A percentile compares a stretch with the other conserved stretches of the same genome.
phyloP scores from a whole-genome alignment of 192 early-diverging fungal species.

The Geranomyces variabilis region DNA sequence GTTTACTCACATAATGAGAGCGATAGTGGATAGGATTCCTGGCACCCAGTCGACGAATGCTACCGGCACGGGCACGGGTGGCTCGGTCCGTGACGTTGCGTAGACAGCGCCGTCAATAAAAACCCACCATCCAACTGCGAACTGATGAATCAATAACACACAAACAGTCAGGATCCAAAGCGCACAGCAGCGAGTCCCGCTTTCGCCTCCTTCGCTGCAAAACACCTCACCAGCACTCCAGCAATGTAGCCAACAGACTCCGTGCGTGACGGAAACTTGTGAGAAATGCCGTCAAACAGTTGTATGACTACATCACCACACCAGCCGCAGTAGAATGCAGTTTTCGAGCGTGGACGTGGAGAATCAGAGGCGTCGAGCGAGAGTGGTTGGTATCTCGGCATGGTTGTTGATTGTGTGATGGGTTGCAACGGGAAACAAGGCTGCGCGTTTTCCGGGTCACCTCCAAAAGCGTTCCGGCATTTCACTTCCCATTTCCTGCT shows the following conservation, averaged over 20 bases:
- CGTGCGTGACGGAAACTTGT: constrained; percentile 28
- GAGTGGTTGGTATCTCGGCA: constrained; percentile 20
- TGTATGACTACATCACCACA: constrained; percentile 16
- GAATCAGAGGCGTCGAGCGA: constrained; percentile 17
- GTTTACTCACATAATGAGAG: constrained; percentile 48
- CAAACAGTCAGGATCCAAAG: background rate
- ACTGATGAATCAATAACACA: constrained; percentile 17
- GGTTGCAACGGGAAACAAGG: no score
- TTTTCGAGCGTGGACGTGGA: constrained; percentile 49
- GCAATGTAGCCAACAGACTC: constrained; percentile 44
- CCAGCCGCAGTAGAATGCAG: constrained; percentile 38
- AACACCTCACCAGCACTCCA: constrained; percentile 31
- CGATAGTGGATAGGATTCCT: constrained; percentile 52
- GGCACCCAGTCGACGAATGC: constrained; percentile 58
- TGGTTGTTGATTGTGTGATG: background rate
- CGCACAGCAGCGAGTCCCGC: background rate
- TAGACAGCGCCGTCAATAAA: constrained; percentile 55
- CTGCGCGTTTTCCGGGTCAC: no score
- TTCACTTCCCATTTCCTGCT: no score
- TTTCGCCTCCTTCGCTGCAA: background rate
- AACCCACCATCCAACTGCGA: constrained; percentile 57
- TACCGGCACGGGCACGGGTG: constrained; percentile 28
- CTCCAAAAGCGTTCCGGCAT: no score
- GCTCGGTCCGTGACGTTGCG: constrained; percentile 25
- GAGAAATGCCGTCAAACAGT: constrained; percentile 6